A percentile compares a stretch with the other conserved stretches of the same genome.
phyloP scores from a whole-genome alignment of 306 rosid genomes.

The Benincasa hispida region DNA sequence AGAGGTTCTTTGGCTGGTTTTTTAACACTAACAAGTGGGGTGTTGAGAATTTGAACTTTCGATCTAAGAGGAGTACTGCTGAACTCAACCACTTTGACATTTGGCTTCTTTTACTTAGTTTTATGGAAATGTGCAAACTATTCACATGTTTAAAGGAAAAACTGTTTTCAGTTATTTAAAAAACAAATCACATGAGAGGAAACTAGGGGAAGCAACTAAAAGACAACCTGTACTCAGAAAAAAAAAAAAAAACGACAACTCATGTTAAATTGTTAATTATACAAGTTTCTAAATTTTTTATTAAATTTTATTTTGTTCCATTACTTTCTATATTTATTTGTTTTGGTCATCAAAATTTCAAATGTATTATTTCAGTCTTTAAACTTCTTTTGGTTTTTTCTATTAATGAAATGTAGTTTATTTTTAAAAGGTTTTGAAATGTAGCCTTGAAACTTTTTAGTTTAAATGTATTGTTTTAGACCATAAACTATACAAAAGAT shows the following conservation, averaged over 20 bases:
- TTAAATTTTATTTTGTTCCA: neutral
- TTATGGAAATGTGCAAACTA: neutral
- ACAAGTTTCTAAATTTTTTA: neutral
- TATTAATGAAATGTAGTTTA: neutral
- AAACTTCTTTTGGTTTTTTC: neutral
- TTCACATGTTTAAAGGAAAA: neutral
- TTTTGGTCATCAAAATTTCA: neutral
- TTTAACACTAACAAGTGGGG: too few relatives aligned
- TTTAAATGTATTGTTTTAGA: neutral
- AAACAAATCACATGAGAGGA: neutral
- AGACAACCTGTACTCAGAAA: neutral
- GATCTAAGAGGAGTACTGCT: too few relatives aligned
- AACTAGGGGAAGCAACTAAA: neutral
- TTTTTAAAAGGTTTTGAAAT: too few relatives aligned
- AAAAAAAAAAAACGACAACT: neutral
- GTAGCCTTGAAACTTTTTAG: too few relatives aligned
- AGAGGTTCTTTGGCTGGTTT: neutral
- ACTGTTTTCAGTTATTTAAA: neutral
- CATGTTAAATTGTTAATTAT: neutral
- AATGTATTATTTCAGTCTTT: neutral
- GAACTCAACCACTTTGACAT: too few relatives aligned
- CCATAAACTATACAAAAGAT: neutral
- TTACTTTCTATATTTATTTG: neutral
- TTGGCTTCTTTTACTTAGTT: neutral
- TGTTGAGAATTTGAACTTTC: too few relatives aligned